phyloP scores from a whole-genome alignment of 2,329 filamentous ascomycete genomes.

The Grosmannia serpens region DNA sequence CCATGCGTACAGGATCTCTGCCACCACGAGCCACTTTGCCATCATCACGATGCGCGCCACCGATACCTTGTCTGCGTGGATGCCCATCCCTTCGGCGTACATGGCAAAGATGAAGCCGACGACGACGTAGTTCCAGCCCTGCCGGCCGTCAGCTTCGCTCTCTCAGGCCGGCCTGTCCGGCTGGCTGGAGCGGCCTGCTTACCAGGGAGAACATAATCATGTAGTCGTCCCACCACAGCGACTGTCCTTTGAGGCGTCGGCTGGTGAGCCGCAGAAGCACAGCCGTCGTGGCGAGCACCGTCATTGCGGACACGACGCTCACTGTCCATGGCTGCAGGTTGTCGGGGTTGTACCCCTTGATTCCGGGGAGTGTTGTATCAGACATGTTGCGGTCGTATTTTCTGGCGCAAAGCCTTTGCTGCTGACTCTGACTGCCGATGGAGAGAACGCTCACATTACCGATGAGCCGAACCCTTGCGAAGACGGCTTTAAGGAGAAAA shows the following conservation, averaged over 20 bases:
- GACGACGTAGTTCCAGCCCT: slow-evolving; percentile 30
- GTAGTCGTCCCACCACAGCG: slow-evolving; percentile 40
- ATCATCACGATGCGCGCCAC: slow-evolving; percentile 27
- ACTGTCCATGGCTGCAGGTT: slow-evolving; percentile 32
- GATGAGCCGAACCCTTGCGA: too few species aligned
- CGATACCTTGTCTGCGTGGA: slow-evolving; percentile 29
- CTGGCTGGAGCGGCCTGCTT: slow-evolving; percentile 11
- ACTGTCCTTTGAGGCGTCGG: slow-evolving; percentile 28
- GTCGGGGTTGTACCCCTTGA: slow-evolving; percentile 22
- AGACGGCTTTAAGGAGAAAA: background rate
- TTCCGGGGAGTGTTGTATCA: slow-evolving; percentile 11
- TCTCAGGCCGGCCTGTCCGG: too few species aligned
- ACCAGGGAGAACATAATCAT: slow-evolving; percentile 38
- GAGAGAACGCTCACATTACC: background rate
- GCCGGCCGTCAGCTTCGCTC: background rate
- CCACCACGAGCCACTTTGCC: slow-evolving; percentile 34
- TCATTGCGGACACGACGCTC: slow-evolving; percentile 27
- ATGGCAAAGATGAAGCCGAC: slow-evolving; percentile 37
- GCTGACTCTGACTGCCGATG: background rate
- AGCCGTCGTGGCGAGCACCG: slow-evolving; percentile 25
- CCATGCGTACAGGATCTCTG: slow-evolving; percentile 35
- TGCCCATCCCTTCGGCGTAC: slow-evolving; percentile 32
- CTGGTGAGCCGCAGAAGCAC: slow-evolving; percentile 29
- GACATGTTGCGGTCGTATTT: background rate
- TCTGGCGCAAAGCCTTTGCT: background rate